These are phyloP conservation scores for Rhizophagus clarus DNA, from an alignment of 192 early-diverging fungal genomes.

Conservation along the genomic window DNA sequence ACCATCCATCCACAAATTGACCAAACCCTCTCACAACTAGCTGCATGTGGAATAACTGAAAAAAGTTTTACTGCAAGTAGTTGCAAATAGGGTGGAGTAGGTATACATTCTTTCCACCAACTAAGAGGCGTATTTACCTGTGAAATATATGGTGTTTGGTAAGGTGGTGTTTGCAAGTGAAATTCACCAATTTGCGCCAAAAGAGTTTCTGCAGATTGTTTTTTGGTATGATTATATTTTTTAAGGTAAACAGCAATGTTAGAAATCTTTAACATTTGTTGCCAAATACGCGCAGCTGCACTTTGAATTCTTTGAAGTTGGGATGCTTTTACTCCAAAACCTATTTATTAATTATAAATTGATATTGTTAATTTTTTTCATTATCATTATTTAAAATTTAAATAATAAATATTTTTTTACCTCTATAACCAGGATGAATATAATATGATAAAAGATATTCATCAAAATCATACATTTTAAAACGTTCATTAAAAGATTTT, in stretches of 20 bases:
- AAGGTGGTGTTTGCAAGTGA: neutral
- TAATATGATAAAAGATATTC: no score
- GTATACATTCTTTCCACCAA: neutral
- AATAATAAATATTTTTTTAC: no score
- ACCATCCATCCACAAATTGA: neutral
- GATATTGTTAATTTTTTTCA: no score
- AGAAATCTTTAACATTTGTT: no score
- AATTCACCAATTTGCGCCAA: neutral
- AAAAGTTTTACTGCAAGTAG: neutral
- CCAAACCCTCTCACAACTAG: constrained; percentile 5
- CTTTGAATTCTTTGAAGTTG: neutral
- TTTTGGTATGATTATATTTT: neutral
- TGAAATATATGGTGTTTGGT: neutral
- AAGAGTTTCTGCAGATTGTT: neutral
- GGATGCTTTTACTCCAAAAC: no score
- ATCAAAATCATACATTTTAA: no score
- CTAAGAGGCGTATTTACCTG: neutral
- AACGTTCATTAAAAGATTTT: no score
- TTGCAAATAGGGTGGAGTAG: neutral
- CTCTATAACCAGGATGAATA: no score
- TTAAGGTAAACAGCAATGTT: neutral
- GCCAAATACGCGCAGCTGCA: neutral
- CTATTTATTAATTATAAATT: neutral
- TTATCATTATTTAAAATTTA: no score
- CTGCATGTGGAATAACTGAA: neutral